Evolutionary conservation across 805 yeast genomes (phyloP).

Genomic region (Teunomyces pallodes): DNA sequence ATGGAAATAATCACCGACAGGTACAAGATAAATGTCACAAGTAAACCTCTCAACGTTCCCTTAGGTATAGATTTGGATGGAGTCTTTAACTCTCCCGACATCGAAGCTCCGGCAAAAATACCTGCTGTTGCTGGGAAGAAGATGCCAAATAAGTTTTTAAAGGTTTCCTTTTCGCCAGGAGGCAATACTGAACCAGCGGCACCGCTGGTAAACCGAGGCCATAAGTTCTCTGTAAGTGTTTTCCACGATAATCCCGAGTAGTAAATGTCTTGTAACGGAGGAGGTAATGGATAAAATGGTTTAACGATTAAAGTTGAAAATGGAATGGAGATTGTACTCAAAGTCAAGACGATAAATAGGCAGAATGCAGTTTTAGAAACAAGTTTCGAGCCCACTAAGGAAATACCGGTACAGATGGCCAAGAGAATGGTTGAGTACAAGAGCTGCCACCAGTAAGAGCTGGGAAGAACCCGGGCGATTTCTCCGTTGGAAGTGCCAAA

Average conservation of each 20-base stretch:
- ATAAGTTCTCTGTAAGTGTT: slow-evolving; percentile 62
- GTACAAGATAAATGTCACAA: slow-evolving; percentile 75
- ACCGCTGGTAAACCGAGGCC: slow-evolving; percentile 79
- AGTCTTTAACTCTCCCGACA: slow-evolving; percentile 88
- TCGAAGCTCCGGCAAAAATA: slow-evolving; percentile 96
- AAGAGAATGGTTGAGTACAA: slow-evolving; percentile 69
- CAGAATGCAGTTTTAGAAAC: slow-evolving; percentile 82
- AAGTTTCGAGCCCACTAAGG: slow-evolving; percentile 74
- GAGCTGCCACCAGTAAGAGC: slow-evolving; percentile 66
- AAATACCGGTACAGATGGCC: slow-evolving; percentile 68
- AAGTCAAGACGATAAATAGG: slow-evolving; percentile 61
- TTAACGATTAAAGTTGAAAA: slow-evolving; percentile 63
- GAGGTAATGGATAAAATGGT: slow-evolving; percentile 53
- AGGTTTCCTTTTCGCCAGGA: slow-evolving; percentile 56
- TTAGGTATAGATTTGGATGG: slow-evolving; percentile 90
- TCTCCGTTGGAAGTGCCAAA: slow-evolving; percentile 65
- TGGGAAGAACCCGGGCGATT: slow-evolving; percentile 58
- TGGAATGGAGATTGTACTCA: slow-evolving; percentile 81
- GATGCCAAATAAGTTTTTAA: slow-evolving; percentile 85
- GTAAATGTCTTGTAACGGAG: slow-evolving; percentile 41
- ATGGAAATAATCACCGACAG: slow-evolving; percentile 76
- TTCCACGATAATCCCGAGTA: slow-evolving; percentile 76
- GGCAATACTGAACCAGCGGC: slow-evolving; percentile 85
- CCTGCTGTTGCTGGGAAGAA: slow-evolving; percentile 99
- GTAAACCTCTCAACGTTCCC: slow-evolving; percentile 87